These are phyloP conservation scores for Aspergillus caelatus DNA, from an alignment of 2,329 filamentous ascomycete species.

Conservation along the genomic window DNA sequence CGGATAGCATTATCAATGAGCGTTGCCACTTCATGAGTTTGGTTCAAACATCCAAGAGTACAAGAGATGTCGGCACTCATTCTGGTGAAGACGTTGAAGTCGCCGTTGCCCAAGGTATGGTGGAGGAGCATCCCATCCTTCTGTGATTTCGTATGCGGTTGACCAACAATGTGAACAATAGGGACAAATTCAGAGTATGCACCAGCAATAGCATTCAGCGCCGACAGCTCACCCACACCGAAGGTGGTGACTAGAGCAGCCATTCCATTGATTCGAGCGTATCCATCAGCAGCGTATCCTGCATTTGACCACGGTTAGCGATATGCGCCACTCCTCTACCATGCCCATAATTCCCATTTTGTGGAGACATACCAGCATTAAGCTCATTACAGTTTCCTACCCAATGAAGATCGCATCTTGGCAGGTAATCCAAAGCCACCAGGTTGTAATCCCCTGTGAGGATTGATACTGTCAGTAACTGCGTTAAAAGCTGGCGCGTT, in stretches of 20 bases:
- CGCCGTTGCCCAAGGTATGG: slow-evolving; percentile 74
- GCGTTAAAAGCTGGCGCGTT: slow-evolving; percentile 4
- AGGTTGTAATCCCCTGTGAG: slow-evolving; percentile 68
- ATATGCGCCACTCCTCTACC: not conserved
- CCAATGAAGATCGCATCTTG: slow-evolving; percentile 58
- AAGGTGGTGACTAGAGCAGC: slow-evolving; percentile 74
- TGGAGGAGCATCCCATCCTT: slow-evolving; percentile 55
- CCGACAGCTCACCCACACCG: slow-evolving; percentile 69
- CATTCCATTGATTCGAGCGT: slow-evolving; percentile 72
- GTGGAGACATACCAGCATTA: slow-evolving; percentile 52
- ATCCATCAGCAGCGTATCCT: slow-evolving; percentile 79
- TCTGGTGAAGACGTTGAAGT: slow-evolving; percentile 80
- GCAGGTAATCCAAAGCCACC: slow-evolving; percentile 60
- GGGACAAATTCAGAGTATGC: slow-evolving; percentile 74
- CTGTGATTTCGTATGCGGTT: slow-evolving; percentile 53
- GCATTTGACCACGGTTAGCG: not conserved
- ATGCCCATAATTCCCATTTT: not conserved
- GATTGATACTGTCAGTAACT: not conserved
- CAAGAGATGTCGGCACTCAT: slow-evolving; percentile 76
- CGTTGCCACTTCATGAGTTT: slow-evolving; percentile 68
- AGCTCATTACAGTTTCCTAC: slow-evolving; percentile 66
- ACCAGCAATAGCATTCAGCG: slow-evolving; percentile 74
- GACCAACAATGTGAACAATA: slow-evolving; percentile 64
- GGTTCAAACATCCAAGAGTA: slow-evolving; percentile 69
- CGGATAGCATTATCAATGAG: slow-evolving; percentile 78